phyloP scores from a whole-genome alignment of 139 green algal genomes.

The Nannochloris sp. region DNA sequence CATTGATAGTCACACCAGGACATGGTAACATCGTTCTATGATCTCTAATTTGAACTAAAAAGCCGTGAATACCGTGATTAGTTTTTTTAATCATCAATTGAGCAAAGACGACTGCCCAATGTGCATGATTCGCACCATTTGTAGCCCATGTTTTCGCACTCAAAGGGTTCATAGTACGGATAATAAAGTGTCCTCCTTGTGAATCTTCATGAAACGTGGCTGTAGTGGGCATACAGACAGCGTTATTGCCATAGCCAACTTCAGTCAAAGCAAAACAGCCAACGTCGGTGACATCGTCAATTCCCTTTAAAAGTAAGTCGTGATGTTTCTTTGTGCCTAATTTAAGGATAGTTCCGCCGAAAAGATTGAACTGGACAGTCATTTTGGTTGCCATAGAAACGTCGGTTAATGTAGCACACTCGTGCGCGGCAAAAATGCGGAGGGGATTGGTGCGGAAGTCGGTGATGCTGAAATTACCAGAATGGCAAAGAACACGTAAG shows the following conservation, averaged over 20 bases:
- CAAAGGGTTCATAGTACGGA: not conserved
- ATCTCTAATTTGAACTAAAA: constrained; percentile 79
- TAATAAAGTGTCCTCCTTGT: constrained; percentile 22
- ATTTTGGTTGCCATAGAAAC: constrained; percentile 81
- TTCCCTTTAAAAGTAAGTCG: constrained; percentile 53
- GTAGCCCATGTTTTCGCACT: constrained; percentile 76
- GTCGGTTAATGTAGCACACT: constrained; percentile 66
- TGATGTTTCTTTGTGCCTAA: constrained; percentile 73
- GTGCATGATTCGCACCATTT: constrained; percentile 71
- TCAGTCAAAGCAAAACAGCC: constrained; percentile 91
- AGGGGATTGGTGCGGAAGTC: constrained; percentile 72
- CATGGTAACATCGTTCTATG: constrained; percentile 20
- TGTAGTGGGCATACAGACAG: constrained; percentile 88
- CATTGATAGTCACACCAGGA: constrained; percentile 31
- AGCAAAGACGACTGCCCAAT: constrained; percentile 84
- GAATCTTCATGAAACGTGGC: constrained; percentile 65
- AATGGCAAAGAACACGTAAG: constrained; percentile 62
- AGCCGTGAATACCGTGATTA: constrained; percentile 83
- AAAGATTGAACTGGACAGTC: constrained; percentile 82
- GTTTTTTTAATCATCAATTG: constrained; percentile 50
- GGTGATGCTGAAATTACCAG: constrained; percentile 61
- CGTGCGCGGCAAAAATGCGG: constrained; percentile 85
- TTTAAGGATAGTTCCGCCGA: constrained; percentile 84
- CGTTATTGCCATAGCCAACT: constrained; percentile 91
- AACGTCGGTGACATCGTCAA: constrained; percentile 61